These are phyloP conservation scores for Pisolithus thermaeus DNA, from an alignment of 1,284 basidiomycete genomes.

Conservation along the genomic window DNA sequence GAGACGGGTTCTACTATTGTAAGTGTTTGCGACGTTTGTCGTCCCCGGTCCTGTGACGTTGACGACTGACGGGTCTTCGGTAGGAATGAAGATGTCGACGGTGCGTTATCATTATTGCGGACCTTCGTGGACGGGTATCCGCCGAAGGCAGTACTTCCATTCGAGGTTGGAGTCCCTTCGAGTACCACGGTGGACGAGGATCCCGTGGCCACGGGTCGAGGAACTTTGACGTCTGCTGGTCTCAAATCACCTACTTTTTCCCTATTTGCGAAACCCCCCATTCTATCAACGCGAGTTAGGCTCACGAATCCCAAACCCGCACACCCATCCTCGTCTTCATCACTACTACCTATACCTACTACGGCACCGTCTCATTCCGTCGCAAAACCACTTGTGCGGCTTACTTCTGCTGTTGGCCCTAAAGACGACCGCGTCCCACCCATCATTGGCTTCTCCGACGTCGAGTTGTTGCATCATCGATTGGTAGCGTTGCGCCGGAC, in stretches of 20 bases:
- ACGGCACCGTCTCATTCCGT: conserved; percentile 16
- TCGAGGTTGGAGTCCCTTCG: not conserved
- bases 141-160: conserved; percentile 33
- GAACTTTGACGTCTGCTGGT: not conserved
- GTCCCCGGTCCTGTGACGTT: not conserved
- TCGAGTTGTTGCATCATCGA: conserved; percentile 62
- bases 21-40: conserved; percentile 24
- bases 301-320: conserved; percentile 29
- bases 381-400: conserved; percentile 57
- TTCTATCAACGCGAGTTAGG: conserved; percentile 50
- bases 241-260: conserved; percentile 5
- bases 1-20: conserved; percentile 59
- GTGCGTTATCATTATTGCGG: conserved; percentile 47
- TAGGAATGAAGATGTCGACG: conserved; percentile 47
- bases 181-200: not conserved
- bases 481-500: conserved; percentile 40
- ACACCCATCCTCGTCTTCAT: not conserved
- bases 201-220: not conserved
- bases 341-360: too few relatives aligned
- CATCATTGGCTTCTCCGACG: conserved; percentile 55
- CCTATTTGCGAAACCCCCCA: conserved; percentile 32
- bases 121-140: conserved; percentile 57
- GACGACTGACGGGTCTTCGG: not conserved
- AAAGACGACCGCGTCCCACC: conserved; percentile 69
- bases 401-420: conserved; percentile 44